A percentile compares a stretch with the other conserved stretches of the same genome.
These are phyloP conservation scores for Beauveria australis DNA, from an alignment of 2,329 filamentous ascomycete genomes.

Conservation along the genomic window DNA sequence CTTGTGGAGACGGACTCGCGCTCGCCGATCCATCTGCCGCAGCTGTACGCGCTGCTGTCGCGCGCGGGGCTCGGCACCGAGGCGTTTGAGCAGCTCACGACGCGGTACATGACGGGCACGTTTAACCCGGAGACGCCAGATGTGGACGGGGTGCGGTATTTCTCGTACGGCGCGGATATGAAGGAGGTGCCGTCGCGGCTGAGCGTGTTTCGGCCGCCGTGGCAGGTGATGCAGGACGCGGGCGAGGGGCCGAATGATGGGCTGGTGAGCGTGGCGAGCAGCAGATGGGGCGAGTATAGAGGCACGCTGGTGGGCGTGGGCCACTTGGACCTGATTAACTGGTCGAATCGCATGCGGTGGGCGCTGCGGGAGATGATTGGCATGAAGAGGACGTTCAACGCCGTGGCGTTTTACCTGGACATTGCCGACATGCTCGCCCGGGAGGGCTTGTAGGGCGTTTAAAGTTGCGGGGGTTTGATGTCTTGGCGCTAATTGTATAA, in stretches of 20 bases:
- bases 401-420: slow-evolving; percentile 58
- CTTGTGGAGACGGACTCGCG: slow-evolving; percentile 35
- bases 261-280: slow-evolving; percentile 57
- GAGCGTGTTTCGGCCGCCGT: slow-evolving; percentile 53
- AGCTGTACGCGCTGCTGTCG: slow-evolving; percentile 43
- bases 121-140: slow-evolving; percentile 54
- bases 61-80: slow-evolving; percentile 46
- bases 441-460: slow-evolving; percentile 38
- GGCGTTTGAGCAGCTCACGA: slow-evolving; percentile 54
- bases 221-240: slow-evolving; percentile 37
- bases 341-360: slow-evolving; percentile 54
- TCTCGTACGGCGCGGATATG: slow-evolving; percentile 52
- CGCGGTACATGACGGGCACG: slow-evolving; percentile 45
- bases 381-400: slow-evolving; percentile 52
- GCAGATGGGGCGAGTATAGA: slow-evolving; percentile 55
- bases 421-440: slow-evolving; percentile 64
- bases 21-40: slow-evolving; percentile 42
- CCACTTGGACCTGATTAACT: slow-evolving; percentile 60
- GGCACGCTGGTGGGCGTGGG: slow-evolving; percentile 54
- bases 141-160: slow-evolving; percentile 45
- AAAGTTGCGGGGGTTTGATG: neutral
- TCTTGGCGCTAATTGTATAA: neutral
- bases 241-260: slow-evolving; percentile 56
- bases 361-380: slow-evolving; percentile 45
- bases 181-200: slow-evolving; percentile 47